These are phyloP conservation scores for Trifolium subterraneum DNA, from an alignment of 306 rosid species.

Conservation along the genomic window DNA sequence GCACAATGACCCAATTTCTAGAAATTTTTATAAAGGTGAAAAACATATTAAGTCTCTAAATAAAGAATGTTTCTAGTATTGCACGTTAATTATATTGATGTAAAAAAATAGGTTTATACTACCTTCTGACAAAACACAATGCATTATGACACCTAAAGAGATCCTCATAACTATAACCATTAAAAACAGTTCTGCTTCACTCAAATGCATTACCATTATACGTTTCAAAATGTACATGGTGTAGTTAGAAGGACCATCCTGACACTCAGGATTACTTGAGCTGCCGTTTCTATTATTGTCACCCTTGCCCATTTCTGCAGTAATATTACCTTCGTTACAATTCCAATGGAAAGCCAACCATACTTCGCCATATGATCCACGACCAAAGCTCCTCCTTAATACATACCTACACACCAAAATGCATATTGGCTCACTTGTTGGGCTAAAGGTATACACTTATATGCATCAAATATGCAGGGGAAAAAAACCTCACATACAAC, in stretches of 20 bases:
- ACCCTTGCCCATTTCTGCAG: constrained; percentile 49
- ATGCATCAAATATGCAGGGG: constrained; percentile 24
- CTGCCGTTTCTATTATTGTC: constrained; percentile 45
- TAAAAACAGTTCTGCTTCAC: constrained; percentile 28
- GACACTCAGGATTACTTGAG: constrained; percentile 56
- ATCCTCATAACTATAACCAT: constrained; percentile 38
- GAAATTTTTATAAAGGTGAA: not conserved
- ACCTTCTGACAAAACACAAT: constrained; percentile 15
- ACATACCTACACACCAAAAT: constrained; percentile 69
- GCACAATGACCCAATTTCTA: constrained; percentile 31
- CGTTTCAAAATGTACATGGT: constrained; percentile 87
- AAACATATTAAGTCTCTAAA: not conserved
- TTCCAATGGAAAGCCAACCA: constrained; percentile 96
- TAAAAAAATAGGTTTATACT: constrained; percentile 7
- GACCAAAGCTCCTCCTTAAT: constrained; percentile 85
- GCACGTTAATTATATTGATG: constrained; percentile 23
- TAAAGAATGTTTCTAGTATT: not conserved
- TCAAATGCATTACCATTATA: constrained; percentile 73
- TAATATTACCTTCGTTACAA: constrained; percentile 61
- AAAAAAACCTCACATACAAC: not conserved
- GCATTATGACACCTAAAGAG: constrained; percentile 30
- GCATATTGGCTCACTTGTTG: constrained; percentile 30
- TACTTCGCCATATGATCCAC: constrained; percentile 98
- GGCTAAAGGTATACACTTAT: constrained; percentile 28
- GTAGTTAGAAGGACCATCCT: constrained; percentile 59